Evolutionary conservation across 805 yeast genomes (phyloP).

Genomic region (Myxozyma nipponensis): DNA sequence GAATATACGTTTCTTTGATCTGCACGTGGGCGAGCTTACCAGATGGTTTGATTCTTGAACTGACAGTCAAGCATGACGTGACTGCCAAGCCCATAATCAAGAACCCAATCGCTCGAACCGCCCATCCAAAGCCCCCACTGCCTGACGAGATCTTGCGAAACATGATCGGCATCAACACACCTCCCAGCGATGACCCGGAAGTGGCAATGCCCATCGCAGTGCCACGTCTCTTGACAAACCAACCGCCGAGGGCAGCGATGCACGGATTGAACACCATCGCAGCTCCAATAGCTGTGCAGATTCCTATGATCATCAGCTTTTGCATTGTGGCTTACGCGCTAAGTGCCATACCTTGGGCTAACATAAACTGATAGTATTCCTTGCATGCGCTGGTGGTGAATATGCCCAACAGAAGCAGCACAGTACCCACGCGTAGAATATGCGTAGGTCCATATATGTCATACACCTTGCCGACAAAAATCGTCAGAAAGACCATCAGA

Average conservation of each 20-base stretch:
- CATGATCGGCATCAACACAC: conserved; percentile 47
- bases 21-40: conserved; percentile 5
- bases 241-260: conserved; percentile 46
- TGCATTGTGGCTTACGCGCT: conserved; percentile 45
- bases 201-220: conserved; percentile 47
- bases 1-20: conserved; percentile 9
- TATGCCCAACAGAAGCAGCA: conserved; percentile 30
- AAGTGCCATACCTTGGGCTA: conserved; percentile 51
- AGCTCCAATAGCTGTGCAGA: conserved; percentile 30
- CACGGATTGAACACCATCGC: conserved; percentile 11
- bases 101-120: conserved; percentile 48
- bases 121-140: conserved; percentile 50
- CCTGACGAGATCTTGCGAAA: conserved; percentile 39
- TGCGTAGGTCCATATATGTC: conserved; percentile 30
- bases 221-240: conserved; percentile 45
- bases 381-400: conserved; percentile 39
- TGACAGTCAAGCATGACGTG: conserved; percentile 28
- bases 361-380: conserved; percentile 48
- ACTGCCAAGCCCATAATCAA: conserved; percentile 36
- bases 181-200: conserved; percentile 52
- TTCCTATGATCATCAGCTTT: conserved; percentile 32
- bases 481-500: conserved; percentile 28
- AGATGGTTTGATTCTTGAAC: conserved; percentile 28
- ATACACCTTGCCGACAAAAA: conserved; percentile 33
- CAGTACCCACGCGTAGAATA: conserved; percentile 28